Percentiles rank a stretch among this genome's conserved stretches.
Conservation (phyloP, 768 basidiomycete species). For the Macrolepiota albuminosa region DNA sequence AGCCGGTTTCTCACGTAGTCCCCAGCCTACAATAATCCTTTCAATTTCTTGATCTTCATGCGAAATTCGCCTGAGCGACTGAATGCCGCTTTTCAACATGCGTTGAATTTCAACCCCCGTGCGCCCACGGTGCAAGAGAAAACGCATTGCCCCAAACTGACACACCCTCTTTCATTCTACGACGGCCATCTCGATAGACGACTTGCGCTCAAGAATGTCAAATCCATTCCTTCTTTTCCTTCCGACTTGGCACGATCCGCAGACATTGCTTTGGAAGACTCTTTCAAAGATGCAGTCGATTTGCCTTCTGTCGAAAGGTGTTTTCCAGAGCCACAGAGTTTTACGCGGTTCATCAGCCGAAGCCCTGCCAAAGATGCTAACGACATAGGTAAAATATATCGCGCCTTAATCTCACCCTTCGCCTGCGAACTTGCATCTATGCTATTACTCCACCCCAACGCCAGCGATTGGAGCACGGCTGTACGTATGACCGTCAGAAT, state of each 20-base stretch:
- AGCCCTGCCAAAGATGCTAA: neutral
- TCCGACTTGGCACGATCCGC: neutral
- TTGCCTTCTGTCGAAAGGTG: neutral
- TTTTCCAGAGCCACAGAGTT: neutral
- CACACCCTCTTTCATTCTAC: constrained; percentile 3
- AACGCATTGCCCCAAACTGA: neutral
- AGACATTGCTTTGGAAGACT: neutral
- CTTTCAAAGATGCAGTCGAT: neutral
- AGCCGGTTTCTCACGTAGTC: too few species aligned
- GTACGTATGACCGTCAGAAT: neutral
- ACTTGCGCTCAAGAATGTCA: constrained; percentile 2
- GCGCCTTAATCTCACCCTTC: neutral
- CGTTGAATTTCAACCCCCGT: neutral
- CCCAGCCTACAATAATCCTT: too few species aligned
- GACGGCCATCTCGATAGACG: constrained; percentile 7
- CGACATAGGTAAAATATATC: neutral
- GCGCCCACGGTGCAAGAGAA: neutral
- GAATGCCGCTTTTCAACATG: neutral
- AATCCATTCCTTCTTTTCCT: neutral
- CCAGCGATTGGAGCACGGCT: neutral
- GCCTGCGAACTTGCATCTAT: constrained; percentile 2
- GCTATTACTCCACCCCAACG: constrained; percentile 1
- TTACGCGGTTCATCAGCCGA: neutral
- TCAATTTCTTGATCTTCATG: neutral
- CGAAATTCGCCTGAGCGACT: neutral